A percentile compares a stretch with the other conserved stretches of the same genome.
These are phyloP conservation scores for Zygosaccharomyces pseudobailii DNA, from an alignment of 1,139 yeast species.

Conservation along the genomic window DNA sequence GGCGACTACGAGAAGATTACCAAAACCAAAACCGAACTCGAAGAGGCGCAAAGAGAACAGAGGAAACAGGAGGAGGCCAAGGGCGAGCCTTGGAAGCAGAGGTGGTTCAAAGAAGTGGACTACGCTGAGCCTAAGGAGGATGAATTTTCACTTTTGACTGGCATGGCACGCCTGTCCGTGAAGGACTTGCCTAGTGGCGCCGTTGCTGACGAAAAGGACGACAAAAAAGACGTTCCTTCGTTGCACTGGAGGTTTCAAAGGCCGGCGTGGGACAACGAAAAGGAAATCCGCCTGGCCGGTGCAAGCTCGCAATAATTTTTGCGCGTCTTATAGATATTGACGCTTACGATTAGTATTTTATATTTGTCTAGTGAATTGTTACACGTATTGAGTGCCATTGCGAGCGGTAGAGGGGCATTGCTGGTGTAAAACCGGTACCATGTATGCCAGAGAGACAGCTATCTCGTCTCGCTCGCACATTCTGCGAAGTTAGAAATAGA, in stretches of 20 bases:
- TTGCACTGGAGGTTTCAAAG: conserved; percentile 67
- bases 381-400: neutral
- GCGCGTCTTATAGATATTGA: conserved; percentile 5
- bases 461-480: too few species aligned
- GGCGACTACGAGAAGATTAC: conserved; percentile 74
- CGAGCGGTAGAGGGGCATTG: too few species aligned
- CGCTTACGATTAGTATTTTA: conserved; percentile 4
- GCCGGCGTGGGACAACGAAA: conserved; percentile 53
- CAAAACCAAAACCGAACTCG: conserved; percentile 69
- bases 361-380: conserved; percentile 1
- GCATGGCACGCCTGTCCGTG: conserved; percentile 52
- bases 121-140: conserved; percentile 35
- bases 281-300: conserved; percentile 40
- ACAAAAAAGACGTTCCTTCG: conserved; percentile 39
- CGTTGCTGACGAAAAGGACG: conserved; percentile 47
- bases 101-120: conserved; percentile 70
- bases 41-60: conserved; percentile 75
- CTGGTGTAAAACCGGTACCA: too few species aligned
- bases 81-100: conserved; percentile 62
- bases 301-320: conserved; percentile 3
- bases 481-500: too few species aligned
- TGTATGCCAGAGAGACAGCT: too few species aligned
- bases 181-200: conserved; percentile 69
- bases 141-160: conserved; percentile 48
- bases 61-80: conserved; percentile 65